Evolutionary conservation across 2,329 filamentous ascomycete genomes (phyloP), one percentile per base, ranked within the genome.

Genomic region (Xylaria sp.): DNA sequence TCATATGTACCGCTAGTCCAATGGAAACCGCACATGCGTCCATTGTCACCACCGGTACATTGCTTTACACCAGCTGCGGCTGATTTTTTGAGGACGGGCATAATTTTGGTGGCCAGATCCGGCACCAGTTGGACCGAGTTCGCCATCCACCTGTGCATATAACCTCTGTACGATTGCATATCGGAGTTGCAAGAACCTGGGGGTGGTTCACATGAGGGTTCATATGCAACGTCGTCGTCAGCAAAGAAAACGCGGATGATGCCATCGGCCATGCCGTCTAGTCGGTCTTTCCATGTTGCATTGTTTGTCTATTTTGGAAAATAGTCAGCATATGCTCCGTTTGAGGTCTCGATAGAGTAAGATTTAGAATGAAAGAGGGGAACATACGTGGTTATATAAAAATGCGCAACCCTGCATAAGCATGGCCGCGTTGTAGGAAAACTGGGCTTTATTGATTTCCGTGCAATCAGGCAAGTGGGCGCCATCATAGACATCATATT

Each of bases 151-250:
- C 89, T 86, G 72, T 89, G 85, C 21, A 92, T 82, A 66, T 90
- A 90, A 47, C 90, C 91, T 79, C 93, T 93, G 86, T 91, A 94
- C 1, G 88, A 88, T 68, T 88, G 80, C 84, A 93, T 92, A 74
- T 95, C 93, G 57, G 87, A 84, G 66, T 90, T 90, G 82, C 93
- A 95, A 23, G 81, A 85, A 25, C 76, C 80, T 2, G 68, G 66
- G 2, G 69, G 27, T 3, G 84, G 81, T 73, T 93, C 91, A 80
- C 92, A 95, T 13, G 88, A 83, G 2, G 87, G 80, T 78, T 95
- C 92, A 65, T 82, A 88, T 73, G 92, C 88, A 72, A 91, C 83
- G 50, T 84, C 84, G 16, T 87, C 79, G 3, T 62, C 12, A 50
- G 83, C 82, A 80, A 88, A 88, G 79, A 89, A 89, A 69, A 82